These are phyloP conservation scores for Diversispora eburnea DNA, from an alignment of 192 early-diverging fungal genomes.

Conservation along the genomic window DNA sequence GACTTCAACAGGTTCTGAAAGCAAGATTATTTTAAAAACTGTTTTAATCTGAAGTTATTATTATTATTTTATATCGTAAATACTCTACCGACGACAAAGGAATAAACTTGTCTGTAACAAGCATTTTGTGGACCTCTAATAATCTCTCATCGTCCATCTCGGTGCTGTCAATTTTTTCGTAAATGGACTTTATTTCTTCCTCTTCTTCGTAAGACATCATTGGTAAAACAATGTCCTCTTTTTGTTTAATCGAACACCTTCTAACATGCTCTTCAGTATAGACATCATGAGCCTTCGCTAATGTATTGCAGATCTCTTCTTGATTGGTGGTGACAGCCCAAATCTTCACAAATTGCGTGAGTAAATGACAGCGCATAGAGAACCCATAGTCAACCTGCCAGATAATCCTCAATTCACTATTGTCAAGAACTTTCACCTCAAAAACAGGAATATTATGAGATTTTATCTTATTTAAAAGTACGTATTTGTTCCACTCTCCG, in stretches of 20 bases:
- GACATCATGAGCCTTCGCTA: not conserved
- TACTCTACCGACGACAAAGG: conserved; percentile 15
- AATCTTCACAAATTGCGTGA: conserved; percentile 9
- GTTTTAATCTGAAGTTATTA: not conserved
- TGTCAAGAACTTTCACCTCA: not conserved
- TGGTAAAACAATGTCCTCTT: not conserved
- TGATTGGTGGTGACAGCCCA: not conserved
- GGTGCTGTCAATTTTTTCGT: not conserved
- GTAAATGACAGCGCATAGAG: not conserved
- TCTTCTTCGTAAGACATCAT: not conserved
- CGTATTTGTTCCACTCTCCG: not conserved
- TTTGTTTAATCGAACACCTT: not conserved
- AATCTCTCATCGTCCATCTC: not conserved
- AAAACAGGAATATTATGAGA: not conserved
- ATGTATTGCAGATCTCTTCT: not conserved
- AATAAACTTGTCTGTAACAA: conserved; percentile 21
- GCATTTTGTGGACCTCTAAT: conserved; percentile 14
- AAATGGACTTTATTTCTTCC: not conserved
- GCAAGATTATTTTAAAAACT: not conserved
- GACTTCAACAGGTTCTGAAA: conserved; percentile 11
- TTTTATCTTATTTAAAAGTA: not conserved
- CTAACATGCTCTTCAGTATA: not conserved
- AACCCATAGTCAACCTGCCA: conserved; percentile 21
- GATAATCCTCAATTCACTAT: not conserved
- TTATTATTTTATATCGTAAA: not conserved